Evolutionary conservation across 176 grass and related monocot genomes (phyloP).

Genomic region (Otatea glauca): DNA sequence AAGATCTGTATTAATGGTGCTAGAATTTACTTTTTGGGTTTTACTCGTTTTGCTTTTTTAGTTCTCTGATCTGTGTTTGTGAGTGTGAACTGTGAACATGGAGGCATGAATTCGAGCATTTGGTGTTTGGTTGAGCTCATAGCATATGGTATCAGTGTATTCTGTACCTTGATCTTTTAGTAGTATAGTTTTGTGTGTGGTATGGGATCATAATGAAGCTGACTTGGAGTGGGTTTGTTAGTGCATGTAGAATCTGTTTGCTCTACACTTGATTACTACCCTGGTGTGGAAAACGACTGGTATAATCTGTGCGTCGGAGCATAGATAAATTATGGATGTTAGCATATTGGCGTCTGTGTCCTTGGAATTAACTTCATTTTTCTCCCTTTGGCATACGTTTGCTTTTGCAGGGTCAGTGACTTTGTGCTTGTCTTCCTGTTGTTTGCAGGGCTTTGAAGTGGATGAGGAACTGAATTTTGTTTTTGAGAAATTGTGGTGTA

Average conservation of each 20-base stretch:
- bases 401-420: conserved; percentile 30
- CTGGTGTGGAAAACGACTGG: not conserved
- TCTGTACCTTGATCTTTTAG: not conserved
- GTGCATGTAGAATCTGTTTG: not conserved
- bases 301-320: not conserved
- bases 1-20: conserved; percentile 48
- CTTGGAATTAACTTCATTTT: not conserved
- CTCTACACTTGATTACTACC: not conserved
- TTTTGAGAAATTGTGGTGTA: conserved; percentile 16
- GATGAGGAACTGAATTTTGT: not conserved
- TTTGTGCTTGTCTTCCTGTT: not conserved
- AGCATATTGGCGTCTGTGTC: not conserved
- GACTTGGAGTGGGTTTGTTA: conserved; percentile 3
- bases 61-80: conserved; percentile 17
- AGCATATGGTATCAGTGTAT: not conserved
- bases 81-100: not conserved
- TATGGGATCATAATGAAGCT: not conserved
- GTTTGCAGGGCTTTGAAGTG: conserved; percentile 54
- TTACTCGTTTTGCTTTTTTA: not conserved
- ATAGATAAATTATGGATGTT: conserved; percentile 2
- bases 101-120: conserved; percentile 9
- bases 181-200: not conserved
- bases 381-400: not conserved
- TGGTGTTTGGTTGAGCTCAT: not conserved
- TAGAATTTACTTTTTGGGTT: not conserved